Conservation (phyloP, 495 filamentous ascomycete genomes). For the Penicillium egyptiacum region DNA sequence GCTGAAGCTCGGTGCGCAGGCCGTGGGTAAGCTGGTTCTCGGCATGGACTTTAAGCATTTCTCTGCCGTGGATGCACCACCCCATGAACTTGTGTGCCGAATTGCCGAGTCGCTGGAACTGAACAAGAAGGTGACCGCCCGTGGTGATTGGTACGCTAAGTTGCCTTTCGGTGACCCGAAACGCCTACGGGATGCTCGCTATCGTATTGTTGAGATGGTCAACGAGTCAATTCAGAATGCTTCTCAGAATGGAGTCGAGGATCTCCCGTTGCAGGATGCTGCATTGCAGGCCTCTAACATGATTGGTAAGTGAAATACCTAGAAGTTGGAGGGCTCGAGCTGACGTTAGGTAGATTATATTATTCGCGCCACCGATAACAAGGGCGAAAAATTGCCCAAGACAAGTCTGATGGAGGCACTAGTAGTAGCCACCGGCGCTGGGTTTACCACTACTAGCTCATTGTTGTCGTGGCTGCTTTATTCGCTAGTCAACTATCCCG, state of each 20-base stretch:
- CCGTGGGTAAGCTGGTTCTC: slow-evolving; percentile 52
- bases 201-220: slow-evolving; percentile 34
- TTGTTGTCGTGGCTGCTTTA: slow-evolving; percentile 57
- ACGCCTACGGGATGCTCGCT: slow-evolving; percentile 30
- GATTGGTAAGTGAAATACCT: slow-evolving; percentile 31
- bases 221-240: slow-evolving; percentile 39
- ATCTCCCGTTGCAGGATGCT: slow-evolving; percentile 52
- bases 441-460: slow-evolving; percentile 54
- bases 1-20: slow-evolving; percentile 56
- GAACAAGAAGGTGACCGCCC: slow-evolving; percentile 53
- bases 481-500: slow-evolving; percentile 46
- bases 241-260: slow-evolving; percentile 30
- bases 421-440: slow-evolving; percentile 46
- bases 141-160: slow-evolving; percentile 49
- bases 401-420: slow-evolving; percentile 32
- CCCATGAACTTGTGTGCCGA: slow-evolving; percentile 40
- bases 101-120: slow-evolving; percentile 47
- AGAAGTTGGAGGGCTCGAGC: neutral
- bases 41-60: slow-evolving; percentile 57
- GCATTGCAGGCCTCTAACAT: slow-evolving; percentile 49
- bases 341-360: slow-evolving; percentile 40
- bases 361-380: slow-evolving; percentile 48
- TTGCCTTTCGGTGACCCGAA: slow-evolving; percentile 54
- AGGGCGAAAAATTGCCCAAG: slow-evolving; percentile 52
- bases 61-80: slow-evolving; percentile 35